Conservation (phyloP, 108 stramenopile genomes). For the Pinguiococcus pyrenoidosus region DNA sequence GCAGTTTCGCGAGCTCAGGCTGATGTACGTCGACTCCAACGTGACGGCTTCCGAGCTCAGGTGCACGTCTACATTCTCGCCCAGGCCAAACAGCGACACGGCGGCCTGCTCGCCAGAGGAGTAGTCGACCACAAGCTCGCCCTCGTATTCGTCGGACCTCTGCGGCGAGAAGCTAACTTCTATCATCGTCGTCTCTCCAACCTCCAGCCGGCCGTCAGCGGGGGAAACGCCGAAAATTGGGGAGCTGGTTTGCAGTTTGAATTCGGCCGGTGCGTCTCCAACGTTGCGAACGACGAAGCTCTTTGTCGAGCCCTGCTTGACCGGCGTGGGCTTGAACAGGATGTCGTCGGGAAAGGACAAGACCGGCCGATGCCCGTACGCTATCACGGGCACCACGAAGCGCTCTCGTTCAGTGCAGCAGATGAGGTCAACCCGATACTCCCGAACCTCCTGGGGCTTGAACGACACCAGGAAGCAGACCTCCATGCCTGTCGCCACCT, state of each 20-base stretch:
- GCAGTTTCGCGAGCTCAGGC: conserved; percentile 34
- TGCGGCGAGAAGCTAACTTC: conserved; percentile 19
- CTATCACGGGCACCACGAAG: conserved; percentile 42
- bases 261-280: conserved; percentile 24
- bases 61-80: conserved; percentile 39
- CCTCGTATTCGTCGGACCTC: conserved; percentile 9
- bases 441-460: conserved; percentile 44
- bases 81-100: conserved; percentile 27
- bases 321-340: conserved; percentile 25
- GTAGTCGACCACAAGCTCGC: conserved; percentile 35
- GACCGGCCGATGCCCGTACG: conserved; percentile 34
- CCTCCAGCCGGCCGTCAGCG: conserved; percentile 13
- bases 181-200: conserved; percentile 18
- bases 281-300: conserved; percentile 42
- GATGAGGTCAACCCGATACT: conserved; percentile 38
- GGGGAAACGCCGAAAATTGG: conserved; percentile 1
- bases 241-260: conserved; percentile 10
- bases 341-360: conserved; percentile 45
- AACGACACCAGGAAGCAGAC: conserved; percentile 39
- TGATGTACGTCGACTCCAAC: conserved; percentile 46
- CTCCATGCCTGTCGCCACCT: conserved; percentile 49
- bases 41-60: conserved; percentile 23
- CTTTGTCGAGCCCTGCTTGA: conserved; percentile 27
- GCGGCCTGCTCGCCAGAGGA: conserved; percentile 10
- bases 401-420: conserved; percentile 48